phyloP scores from a whole-genome alignment of 805 yeast genomes.

The Lachancea cidri region DNA sequence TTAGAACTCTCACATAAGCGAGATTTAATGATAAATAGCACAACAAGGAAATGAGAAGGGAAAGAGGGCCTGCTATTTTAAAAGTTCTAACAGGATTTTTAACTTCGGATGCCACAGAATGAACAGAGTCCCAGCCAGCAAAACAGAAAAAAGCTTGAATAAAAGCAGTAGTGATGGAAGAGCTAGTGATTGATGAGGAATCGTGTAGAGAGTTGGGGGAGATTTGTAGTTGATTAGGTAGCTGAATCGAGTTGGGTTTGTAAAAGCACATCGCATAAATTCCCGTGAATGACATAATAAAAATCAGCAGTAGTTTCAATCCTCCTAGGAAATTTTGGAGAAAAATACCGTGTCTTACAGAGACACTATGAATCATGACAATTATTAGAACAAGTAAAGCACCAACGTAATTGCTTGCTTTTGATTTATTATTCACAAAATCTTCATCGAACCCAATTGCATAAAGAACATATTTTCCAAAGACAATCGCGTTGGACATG shows the following conservation, averaged over 20 bases:
- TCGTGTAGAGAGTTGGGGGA: neutral
- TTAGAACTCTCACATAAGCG: conserved; percentile 52
- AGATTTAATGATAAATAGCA: conserved; percentile 49
- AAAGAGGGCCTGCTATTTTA: conserved; percentile 55
- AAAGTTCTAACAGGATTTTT: conserved; percentile 53
- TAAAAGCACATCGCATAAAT: conserved; percentile 47
- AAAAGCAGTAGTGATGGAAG: conserved; percentile 50
- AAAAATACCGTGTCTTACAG: conserved; percentile 53
- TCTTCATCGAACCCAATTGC: conserved; percentile 40
- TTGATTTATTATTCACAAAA: conserved; percentile 34
- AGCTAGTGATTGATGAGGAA: conserved; percentile 33
- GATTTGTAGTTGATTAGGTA: neutral
- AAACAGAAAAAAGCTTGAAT: conserved; percentile 55
- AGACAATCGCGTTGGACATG: conserved; percentile 50
- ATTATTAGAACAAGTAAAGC: conserved; percentile 34
- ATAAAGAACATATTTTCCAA: conserved; percentile 54
- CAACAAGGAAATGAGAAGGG: conserved; percentile 42
- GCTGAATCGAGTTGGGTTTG: conserved; percentile 31
- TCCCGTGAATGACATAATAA: conserved; percentile 53
- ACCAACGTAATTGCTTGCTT: conserved; percentile 40
- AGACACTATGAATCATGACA: conserved; percentile 48
- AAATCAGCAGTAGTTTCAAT: conserved; percentile 51
- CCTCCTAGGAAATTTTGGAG: conserved; percentile 61
- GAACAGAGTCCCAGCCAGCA: conserved; percentile 61
- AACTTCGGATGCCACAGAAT: conserved; percentile 56